Conservation (phyloP, 768 basidiomycete species). For the Kondoa subrosea region DNA sequence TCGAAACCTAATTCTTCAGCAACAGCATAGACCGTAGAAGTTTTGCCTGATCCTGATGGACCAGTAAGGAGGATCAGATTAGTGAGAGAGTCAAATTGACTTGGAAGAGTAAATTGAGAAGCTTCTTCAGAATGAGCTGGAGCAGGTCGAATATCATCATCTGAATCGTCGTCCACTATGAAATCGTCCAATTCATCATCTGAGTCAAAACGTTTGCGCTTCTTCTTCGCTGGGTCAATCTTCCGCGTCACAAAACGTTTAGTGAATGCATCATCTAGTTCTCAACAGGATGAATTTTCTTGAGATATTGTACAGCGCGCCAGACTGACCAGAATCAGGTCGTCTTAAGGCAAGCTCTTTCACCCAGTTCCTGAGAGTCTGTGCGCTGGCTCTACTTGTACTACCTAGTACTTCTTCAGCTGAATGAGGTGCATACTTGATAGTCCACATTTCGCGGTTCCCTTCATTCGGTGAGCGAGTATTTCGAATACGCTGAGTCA, state of each 20-base stretch:
- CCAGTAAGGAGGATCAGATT: conserved; percentile 77
- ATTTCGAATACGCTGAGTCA: neutral
- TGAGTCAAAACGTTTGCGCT: conserved; percentile 12
- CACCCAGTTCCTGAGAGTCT: conserved; percentile 64
- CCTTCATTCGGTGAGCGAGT: neutral
- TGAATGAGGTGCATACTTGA: conserved; percentile 55
- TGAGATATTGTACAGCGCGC: neutral
- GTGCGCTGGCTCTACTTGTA: conserved; percentile 49
- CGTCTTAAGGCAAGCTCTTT: conserved; percentile 27
- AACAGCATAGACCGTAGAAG: conserved; percentile 79
- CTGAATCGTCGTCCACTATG: conserved; percentile 39
- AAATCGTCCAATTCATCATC: conserved; percentile 38
- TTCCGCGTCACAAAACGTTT: conserved; percentile 16
- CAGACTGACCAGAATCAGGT: neutral
- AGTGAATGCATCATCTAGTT: neutral
- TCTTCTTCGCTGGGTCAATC: conserved; percentile 14
- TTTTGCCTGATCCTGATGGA: conserved; percentile 74
- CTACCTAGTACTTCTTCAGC: conserved; percentile 57
- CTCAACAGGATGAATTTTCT: neutral
- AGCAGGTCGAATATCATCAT: conserved; percentile 27
- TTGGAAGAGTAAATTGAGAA: conserved; percentile 10
- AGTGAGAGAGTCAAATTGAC: conserved; percentile 38
- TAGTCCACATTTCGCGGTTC: conserved; percentile 44
- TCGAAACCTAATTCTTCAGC: conserved; percentile 89
- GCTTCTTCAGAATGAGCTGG: conserved; percentile 27